phyloP scores from a whole-genome alignment of 1,284 basidiomycete genomes.

The Moniliophthora roreri region DNA sequence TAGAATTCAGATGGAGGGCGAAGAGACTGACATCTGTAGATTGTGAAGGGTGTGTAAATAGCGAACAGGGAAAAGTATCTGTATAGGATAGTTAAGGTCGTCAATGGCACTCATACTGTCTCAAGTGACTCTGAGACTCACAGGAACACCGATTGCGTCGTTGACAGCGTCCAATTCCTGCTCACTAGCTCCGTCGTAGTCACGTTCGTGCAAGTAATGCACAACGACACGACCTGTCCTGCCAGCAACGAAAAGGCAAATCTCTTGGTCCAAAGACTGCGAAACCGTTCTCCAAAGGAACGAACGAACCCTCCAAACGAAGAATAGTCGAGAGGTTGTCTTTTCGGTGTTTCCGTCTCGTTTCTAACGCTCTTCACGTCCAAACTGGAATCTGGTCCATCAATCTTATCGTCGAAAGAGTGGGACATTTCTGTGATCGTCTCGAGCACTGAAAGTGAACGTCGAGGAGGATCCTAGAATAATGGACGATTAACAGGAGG shows the following conservation, averaged over 20 bases:
- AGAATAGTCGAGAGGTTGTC: slow-evolving; percentile 62
- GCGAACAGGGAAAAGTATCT: slow-evolving; percentile 79
- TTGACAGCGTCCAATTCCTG: slow-evolving; percentile 72
- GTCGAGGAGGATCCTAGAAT: too few species aligned
- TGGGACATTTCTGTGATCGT: not conserved
- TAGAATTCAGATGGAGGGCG: slow-evolving; percentile 4
- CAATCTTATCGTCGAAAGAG: slow-evolving; percentile 2
- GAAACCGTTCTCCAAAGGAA: slow-evolving; percentile 59
- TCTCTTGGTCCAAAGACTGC: slow-evolving; percentile 71
- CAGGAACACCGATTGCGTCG: slow-evolving; percentile 82
- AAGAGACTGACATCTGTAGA: slow-evolving; percentile 64
- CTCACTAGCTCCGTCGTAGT: slow-evolving; percentile 75
- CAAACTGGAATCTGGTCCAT: not conserved
- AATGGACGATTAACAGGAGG: too few species aligned
- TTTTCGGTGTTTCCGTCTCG: slow-evolving; percentile 9
- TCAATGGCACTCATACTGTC: not conserved
- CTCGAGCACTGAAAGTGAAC: too few species aligned
- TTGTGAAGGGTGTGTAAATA: slow-evolving; percentile 83
- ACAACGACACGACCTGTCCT: slow-evolving; percentile 82
- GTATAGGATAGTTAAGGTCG: slow-evolving; percentile 1
- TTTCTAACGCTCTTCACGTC: not conserved
- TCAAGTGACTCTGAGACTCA: slow-evolving; percentile 36
- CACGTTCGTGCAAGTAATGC: slow-evolving; percentile 84
- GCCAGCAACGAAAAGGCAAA: slow-evolving; percentile 68
- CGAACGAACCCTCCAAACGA: slow-evolving; percentile 49